A percentile compares a stretch with the other conserved stretches of the same genome.
Conservation (phyloP, 805 yeast genomes). For the Wickerhamiella slavikovae region DNA sequence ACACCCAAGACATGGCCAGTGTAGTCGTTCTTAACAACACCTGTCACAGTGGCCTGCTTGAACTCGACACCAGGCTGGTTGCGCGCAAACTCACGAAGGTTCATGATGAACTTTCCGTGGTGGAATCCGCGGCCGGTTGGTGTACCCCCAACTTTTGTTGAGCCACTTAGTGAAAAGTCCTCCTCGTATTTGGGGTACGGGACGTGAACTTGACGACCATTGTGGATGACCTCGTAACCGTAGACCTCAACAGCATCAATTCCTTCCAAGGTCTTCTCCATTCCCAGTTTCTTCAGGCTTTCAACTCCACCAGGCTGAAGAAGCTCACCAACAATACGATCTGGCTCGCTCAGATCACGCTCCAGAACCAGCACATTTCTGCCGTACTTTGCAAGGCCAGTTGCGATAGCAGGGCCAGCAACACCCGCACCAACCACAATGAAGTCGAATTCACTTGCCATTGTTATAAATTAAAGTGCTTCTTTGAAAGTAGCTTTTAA, state of each 20-base stretch:
- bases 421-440: conserved; percentile 98
- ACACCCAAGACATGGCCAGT: conserved; percentile 54
- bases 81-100: conserved; percentile 50
- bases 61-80: conserved; percentile 55
- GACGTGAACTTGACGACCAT: conserved; percentile 34
- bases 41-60: conserved; percentile 67
- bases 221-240: conserved; percentile 65
- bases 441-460: conserved; percentile 36
- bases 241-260: conserved; percentile 58
- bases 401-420: conserved; percentile 83
- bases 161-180: conserved; percentile 3
- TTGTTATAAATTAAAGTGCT: too few relatives aligned
- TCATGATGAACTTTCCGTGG: conserved; percentile 72
- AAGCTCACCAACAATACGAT: conserved; percentile 91
- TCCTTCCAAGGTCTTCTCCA: conserved; percentile 50
- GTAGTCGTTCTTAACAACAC: conserved; percentile 32
- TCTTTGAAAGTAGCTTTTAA: too few relatives aligned
- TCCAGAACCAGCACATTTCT: conserved; percentile 60
- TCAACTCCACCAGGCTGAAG: conserved; percentile 94
- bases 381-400: conserved; percentile 78
- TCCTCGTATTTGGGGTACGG: conserved; percentile 33
- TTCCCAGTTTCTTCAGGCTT: conserved; percentile 63
- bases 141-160: conserved; percentile 4
- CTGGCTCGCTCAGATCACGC: conserved; percentile 82
- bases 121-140: conserved; percentile 73